A percentile compares a stretch with the other conserved stretches of the same genome.
Conservation (phyloP, 1,284 basidiomycete genomes). For the Cystobasidium slooffiae region DNA sequence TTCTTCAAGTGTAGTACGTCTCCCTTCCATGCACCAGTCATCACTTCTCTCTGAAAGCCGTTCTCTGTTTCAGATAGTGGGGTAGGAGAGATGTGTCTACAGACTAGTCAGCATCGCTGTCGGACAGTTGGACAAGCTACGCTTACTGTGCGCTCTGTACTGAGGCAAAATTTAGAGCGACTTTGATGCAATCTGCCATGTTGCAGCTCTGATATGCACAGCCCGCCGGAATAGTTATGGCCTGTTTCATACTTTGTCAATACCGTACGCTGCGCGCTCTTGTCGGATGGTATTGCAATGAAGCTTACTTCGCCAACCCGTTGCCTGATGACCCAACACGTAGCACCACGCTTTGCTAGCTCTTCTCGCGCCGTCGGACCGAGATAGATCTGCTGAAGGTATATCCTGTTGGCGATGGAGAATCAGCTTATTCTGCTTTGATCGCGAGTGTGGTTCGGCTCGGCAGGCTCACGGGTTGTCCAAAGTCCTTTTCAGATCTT, state of each 20-base stretch:
- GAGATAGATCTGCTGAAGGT: conserved; percentile 85
- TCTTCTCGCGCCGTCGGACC: conserved; percentile 70
- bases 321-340: conserved; percentile 83
- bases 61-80: conserved; percentile 51
- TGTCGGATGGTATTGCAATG: neutral
- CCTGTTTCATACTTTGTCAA: conserved; percentile 61
- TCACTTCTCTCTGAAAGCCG: conserved; percentile 88
- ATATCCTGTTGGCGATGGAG: conserved; percentile 70
- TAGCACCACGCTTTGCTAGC: conserved; percentile 72
- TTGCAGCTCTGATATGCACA: conserved; percentile 93
- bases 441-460: neutral
- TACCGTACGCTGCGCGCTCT: no score
- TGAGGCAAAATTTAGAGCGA: conserved; percentile 94
- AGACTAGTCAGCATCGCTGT: no score
- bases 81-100: no score
- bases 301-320: conserved; percentile 65
- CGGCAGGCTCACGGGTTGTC: conserved; percentile 47
- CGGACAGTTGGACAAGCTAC: neutral
- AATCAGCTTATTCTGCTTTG: neutral
- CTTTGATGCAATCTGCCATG: conserved; percentile 89
- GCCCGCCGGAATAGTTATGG: conserved; percentile 92
- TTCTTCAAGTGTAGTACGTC: conserved; percentile 87
- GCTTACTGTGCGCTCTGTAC: conserved; percentile 77
- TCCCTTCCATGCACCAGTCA: conserved; percentile 85
- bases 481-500: neutral